Evolutionary conservation across 495 filamentous ascomycete genomes (phyloP).

Genomic region (Penicillium paxilli): DNA sequence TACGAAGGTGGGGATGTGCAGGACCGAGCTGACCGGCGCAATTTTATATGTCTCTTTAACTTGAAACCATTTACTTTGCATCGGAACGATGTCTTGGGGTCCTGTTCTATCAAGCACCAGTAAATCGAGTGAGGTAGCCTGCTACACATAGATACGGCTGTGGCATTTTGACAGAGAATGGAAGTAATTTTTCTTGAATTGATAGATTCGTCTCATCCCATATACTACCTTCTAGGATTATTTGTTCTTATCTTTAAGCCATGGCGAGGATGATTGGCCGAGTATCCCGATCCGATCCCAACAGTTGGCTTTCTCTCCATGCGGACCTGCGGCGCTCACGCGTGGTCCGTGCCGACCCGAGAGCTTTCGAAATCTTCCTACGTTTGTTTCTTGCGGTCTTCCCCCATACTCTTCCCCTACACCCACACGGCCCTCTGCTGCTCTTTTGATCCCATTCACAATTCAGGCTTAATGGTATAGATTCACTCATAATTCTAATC

Average conservation of each 20-base stretch:
- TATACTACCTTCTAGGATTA: too few species aligned
- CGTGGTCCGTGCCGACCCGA: slow-evolving; percentile 33
- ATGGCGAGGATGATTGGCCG: not conserved
- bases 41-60: slow-evolving; percentile 26
- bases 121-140: not conserved
- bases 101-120: not conserved
- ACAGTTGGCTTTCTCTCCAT: slow-evolving; percentile 1
- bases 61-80: not conserved
- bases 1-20: slow-evolving; percentile 32
- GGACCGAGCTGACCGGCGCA: slow-evolving; percentile 31
- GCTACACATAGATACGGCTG: not conserved
- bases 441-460: not conserved
- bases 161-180: not conserved
- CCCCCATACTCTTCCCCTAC: not conserved
- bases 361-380: slow-evolving; percentile 33
- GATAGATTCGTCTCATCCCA: too few species aligned
- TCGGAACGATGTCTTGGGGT: slow-evolving; percentile 21
- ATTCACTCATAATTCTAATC: not conserved
- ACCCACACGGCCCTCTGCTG: too few species aligned
- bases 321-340: slow-evolving; percentile 8
- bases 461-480: slow-evolving; percentile 12
- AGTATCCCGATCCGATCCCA: not conserved
- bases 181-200: not conserved
- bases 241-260: too few species aligned
- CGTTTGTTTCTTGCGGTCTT: slow-evolving; percentile 18